Base-by-base conservation (phyloP, 495 filamentous ascomycete genomes). In the Neurospora sp. region DNA sequence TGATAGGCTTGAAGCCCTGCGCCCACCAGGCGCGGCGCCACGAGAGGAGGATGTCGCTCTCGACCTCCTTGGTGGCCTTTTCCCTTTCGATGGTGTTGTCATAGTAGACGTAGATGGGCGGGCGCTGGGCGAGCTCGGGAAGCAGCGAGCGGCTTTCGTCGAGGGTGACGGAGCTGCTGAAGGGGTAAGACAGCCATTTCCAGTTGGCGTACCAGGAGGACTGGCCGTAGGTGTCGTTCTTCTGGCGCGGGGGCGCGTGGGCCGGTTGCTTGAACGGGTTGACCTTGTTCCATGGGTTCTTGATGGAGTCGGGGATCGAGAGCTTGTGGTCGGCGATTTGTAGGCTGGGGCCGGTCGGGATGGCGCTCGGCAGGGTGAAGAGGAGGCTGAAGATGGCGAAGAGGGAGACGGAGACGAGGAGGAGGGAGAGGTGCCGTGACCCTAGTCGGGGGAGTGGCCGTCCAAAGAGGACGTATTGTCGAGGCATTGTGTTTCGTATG, bases 11-110 rank as follows among this genome's bases (percentile, higher is more conserved):
- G 79, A 99, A 98, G 8, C 96, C 96, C 74, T 95, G 87, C 14
- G 94, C 94, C 90, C 92, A 98, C 92, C 94, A 98, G 8, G 94
- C 96, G 70, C 94, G 86, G 71, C 94, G 88, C 96, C 96, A 99
- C 70, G 91, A 88, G 70, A 96, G 86, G 44, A 99, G 83, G 65
- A 99, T 82, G 75, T 90, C 87, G 75, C 89, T 89, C 78, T 98
- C 92, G 4, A 92, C 91, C 40, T 89, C 87, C 73, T 88, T 87
- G 45, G 84, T 84, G 14, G 84, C 84, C 70, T 86, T 84, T 59
- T 89, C 88, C 74, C 89, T 88, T 74, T 91, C 86, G 70, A 86
- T 78, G 8, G 86, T 89, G 27, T 87, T 82, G 75, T 97, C 93
- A 78, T 97, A 97, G 80, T 93, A 99, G 70, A 94, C 97, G 81